Conservation (phyloP, 306 rosid genomes). For the Medicago ruthenica region DNA sequence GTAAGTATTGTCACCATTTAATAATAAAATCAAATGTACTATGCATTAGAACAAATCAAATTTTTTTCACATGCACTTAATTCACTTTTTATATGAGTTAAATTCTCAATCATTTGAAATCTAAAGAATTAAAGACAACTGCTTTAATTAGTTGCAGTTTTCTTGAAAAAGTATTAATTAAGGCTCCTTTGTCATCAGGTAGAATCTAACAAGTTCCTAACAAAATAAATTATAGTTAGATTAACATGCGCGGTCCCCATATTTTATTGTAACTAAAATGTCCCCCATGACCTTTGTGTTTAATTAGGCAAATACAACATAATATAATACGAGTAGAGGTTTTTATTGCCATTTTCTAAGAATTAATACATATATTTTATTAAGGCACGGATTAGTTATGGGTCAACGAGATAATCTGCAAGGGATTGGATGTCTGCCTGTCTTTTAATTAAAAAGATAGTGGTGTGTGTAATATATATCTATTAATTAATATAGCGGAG, state of each 20-base stretch:
- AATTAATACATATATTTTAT: conserved; percentile 25
- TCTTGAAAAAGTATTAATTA: conserved; percentile 20
- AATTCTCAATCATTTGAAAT: conserved; percentile 33
- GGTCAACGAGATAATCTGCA: conserved; percentile 49
- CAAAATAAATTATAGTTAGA: conserved; percentile 22
- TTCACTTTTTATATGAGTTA: conserved; percentile 1
- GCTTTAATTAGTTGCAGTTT: conserved; percentile 39
- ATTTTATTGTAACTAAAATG: conserved; percentile 50
- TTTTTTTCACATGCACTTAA: background rate
- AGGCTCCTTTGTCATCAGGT: conserved; percentile 29
- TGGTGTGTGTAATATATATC: no score
- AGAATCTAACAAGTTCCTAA: conserved; percentile 52
- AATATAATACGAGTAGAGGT: background rate
- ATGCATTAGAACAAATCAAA: background rate
- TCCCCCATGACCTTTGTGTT: conserved; percentile 35
- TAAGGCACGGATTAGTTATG: conserved; percentile 38
- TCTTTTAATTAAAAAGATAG: conserved; percentile 33
- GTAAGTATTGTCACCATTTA: background rate
- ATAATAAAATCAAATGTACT: background rate
- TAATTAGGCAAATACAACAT: conserved; percentile 2
- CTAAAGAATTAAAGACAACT: conserved; percentile 32
- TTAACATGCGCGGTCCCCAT: conserved; percentile 47
- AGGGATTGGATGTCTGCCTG: conserved; percentile 48
- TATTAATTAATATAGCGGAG: background rate
- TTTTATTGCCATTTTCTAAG: conserved; percentile 26